These are phyloP conservation scores for Madurella fahalii DNA, from an alignment of 2,329 filamentous ascomycete genomes.

Conservation along the genomic window DNA sequence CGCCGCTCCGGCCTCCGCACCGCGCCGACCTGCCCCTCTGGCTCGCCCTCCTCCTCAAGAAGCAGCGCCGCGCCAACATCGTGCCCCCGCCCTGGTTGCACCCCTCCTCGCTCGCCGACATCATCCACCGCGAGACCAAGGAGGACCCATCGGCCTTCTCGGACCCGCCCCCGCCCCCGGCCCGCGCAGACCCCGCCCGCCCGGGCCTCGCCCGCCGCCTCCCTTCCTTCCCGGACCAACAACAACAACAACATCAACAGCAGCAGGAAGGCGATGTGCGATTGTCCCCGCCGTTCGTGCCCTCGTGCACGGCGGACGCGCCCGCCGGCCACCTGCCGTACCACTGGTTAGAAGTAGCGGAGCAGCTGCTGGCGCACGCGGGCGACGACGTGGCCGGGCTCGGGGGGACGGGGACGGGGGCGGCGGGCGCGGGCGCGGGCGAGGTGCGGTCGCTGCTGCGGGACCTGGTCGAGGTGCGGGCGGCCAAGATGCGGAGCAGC, in stretches of 20 bases:
- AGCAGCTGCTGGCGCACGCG: slow-evolving; percentile 80
- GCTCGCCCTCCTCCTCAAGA: slow-evolving; percentile 92
- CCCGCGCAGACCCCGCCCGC: slow-evolving; percentile 44
- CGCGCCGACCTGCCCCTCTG: slow-evolving; percentile 79
- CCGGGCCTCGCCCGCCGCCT: slow-evolving; percentile 40
- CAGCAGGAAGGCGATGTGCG: slow-evolving; percentile 24
- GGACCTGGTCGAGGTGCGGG: slow-evolving; percentile 80
- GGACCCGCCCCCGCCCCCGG: slow-evolving; percentile 65
- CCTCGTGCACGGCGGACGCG: slow-evolving; percentile 66
- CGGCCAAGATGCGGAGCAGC: slow-evolving; percentile 80
- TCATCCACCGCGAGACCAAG: slow-evolving; percentile 78
- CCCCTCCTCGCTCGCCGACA: slow-evolving; percentile 66
- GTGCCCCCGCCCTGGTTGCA: slow-evolving; percentile 86
- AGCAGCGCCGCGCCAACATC: slow-evolving; percentile 90
- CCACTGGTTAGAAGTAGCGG: slow-evolving; percentile 90
- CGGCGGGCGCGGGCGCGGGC: slow-evolving; percentile 53
- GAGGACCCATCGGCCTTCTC: slow-evolving; percentile 69
- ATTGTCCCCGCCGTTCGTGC: slow-evolving; percentile 71
- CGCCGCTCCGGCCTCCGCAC: slow-evolving; percentile 73
- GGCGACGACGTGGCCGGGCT: slow-evolving; percentile 65
- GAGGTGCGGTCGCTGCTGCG: slow-evolving; percentile 70
- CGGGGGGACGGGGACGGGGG: no score
- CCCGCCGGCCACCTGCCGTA: slow-evolving; percentile 74
- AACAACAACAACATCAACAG: slow-evolving; percentile 19
- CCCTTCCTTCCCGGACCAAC: background rate